Percentiles rank a stretch among this genome's conserved stretches.
phyloP scores from a whole-genome alignment of 768 basidiomycete genomes.

The Tulasnella sp. region DNA sequence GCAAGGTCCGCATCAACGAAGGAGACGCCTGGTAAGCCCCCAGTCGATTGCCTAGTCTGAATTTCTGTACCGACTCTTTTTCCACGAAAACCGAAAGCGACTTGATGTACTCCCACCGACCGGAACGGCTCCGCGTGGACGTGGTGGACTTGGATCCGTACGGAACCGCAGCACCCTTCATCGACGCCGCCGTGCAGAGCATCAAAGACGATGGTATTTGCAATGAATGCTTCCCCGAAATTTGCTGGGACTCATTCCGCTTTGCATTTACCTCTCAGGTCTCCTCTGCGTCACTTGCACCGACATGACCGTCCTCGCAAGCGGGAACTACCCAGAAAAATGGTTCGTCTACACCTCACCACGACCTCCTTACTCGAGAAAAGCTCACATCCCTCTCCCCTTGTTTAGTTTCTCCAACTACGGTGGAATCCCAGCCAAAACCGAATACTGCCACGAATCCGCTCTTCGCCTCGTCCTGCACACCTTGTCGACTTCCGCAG shows the following conservation, averaged over 20 bases:
- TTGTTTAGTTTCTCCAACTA: conserved; percentile 84
- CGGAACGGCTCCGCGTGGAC: conserved; percentile 74
- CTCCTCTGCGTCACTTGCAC: conserved; percentile 96
- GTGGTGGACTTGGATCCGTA: conserved; percentile 98
- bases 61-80: not conserved
- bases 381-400: not conserved
- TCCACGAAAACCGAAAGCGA: conserved; percentile 53
- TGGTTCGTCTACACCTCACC: conserved; percentile 57
- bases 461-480: conserved; percentile 91
- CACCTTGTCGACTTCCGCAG: conserved; percentile 80
- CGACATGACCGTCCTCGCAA: conserved; percentile 90
- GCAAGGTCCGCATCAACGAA: conserved; percentile 81
- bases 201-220: conserved; percentile 90
- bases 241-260: not conserved
- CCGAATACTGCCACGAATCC: conserved; percentile 95
- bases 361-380: not conserved
- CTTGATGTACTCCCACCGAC: conserved; percentile 87
- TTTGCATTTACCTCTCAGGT: conserved; percentile 53
- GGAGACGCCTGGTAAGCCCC: conserved; percentile 86
- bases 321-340: conserved; percentile 95
- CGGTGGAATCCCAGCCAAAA: conserved; percentile 84
- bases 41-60: not conserved
- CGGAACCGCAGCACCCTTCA: conserved; percentile 95
- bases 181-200: conserved; percentile 90
- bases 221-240: not conserved